phyloP scores from a whole-genome alignment of 345 rosid species.

The Passiflora organensis region DNA sequence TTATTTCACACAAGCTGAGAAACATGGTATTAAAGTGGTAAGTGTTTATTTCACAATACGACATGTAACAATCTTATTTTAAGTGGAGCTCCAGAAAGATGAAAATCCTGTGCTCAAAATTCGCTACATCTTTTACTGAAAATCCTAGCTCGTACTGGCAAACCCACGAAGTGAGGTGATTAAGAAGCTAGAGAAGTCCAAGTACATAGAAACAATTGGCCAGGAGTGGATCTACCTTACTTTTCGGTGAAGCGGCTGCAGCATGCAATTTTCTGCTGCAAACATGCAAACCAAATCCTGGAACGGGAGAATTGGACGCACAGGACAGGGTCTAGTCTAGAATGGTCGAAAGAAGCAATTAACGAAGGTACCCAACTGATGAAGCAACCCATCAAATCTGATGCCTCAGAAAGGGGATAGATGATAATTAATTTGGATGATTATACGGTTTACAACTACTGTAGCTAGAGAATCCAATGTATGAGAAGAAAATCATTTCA shows the following conservation, averaged over 20 bases:
- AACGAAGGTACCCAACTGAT: no score
- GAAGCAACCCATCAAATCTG: no score
- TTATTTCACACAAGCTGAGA: conserved; percentile 27
- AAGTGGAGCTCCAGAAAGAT: no score
- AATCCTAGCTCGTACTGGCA: conserved; percentile 20
- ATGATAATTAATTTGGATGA: no score
- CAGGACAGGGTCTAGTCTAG: conserved; percentile 9
- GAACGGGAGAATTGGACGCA: not conserved
- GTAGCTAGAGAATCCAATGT: no score
- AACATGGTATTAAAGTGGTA: conserved; percentile 32
- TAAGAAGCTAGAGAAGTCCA: conserved; percentile 23
- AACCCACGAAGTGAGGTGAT: conserved; percentile 31
- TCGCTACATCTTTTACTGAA: not conserved
- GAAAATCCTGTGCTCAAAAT: no score
- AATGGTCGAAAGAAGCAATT: not conserved
- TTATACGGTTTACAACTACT: no score
- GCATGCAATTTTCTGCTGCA: conserved; percentile 24
- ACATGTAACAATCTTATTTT: no score
- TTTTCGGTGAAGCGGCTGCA: conserved; percentile 24
- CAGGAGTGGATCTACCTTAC: conserved; percentile 28
- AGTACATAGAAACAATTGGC: conserved; percentile 19
- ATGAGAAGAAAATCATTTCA: no score
- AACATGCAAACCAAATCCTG: conserved; percentile 11
- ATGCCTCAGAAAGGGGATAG: no score
- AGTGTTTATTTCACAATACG: no score